phyloP scores from a whole-genome alignment of 768 basidiomycete genomes.

The Lentinula raphanica region DNA sequence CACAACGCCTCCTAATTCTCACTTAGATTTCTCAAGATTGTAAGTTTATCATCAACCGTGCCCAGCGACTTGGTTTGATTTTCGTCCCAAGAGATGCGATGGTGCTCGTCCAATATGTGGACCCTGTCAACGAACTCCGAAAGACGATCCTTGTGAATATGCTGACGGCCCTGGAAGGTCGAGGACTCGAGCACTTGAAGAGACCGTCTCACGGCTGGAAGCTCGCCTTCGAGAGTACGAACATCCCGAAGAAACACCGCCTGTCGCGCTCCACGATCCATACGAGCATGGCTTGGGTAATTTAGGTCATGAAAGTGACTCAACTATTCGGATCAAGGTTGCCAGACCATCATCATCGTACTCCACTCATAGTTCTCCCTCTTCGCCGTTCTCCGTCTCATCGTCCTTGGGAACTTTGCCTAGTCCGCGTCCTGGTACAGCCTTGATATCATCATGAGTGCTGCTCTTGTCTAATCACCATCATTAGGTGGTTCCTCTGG shows the following conservation, averaged over 20 bases:
- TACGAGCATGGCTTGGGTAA: constrained; percentile 24
- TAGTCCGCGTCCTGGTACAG: constrained; percentile 43
- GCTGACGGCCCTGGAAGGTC: constrained; percentile 59
- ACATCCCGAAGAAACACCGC: constrained; percentile 43
- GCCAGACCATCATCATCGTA: neutral
- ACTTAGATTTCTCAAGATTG: constrained; percentile 45
- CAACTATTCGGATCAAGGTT: constrained; percentile 15
- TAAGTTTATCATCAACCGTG: constrained; percentile 25
- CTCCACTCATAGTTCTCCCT: neutral
- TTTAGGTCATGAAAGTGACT: neutral
- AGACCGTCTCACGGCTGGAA: constrained; percentile 50
- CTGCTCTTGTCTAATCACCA: neutral
- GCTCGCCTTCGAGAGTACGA: constrained; percentile 54
- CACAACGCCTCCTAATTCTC: constrained; percentile 1
- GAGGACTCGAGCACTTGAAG: constrained; percentile 54
- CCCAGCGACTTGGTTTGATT: too few relatives aligned
- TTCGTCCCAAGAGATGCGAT: constrained; percentile 66
- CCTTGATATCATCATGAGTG: neutral
- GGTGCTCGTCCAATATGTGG: constrained; percentile 59
- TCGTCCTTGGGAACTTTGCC: constrained; percentile 24
- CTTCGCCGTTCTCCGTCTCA: constrained; percentile 5
- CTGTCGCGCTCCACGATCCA: constrained; percentile 48
- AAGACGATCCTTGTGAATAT: constrained; percentile 69
- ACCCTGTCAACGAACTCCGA: constrained; percentile 54
- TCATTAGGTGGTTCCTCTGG: constrained; percentile 23